Percentiles rank a stretch among this genome's conserved stretches.
Evolutionary conservation across 371 early-diverging fungal species (phyloP).

Genomic region (Globomyces sp.): DNA sequence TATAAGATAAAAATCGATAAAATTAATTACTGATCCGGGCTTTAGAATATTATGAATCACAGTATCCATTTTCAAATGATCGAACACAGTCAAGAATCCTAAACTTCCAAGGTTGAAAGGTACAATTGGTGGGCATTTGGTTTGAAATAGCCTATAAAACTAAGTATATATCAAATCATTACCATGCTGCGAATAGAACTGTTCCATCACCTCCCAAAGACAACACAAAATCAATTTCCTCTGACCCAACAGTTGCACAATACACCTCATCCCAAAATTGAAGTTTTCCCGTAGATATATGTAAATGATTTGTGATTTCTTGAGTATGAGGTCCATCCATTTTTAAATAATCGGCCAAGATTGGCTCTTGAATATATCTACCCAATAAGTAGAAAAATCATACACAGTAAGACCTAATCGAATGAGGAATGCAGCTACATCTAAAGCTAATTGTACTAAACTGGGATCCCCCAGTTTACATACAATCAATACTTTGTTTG

Average conservation of each 20-base stretch:
- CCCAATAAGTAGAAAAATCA: constrained; percentile 18
- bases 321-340: neutral
- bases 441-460: constrained; percentile 72
- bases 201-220: constrained; percentile 98
- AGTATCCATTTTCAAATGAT: constrained; percentile 61
- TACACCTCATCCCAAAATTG: constrained; percentile 77
- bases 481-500: constrained; percentile 77
- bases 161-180: too few species aligned
- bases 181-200: constrained; percentile 82
- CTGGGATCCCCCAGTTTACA: constrained; percentile 84
- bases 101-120: constrained; percentile 77
- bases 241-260: constrained; percentile 42
- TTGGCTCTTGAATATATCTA: neutral
- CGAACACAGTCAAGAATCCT: constrained; percentile 89
- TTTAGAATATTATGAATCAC: constrained; percentile 27
- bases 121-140: constrained; percentile 79
- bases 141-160: constrained; percentile 66
- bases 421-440: constrained; percentile 78
- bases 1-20: neutral
- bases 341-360: constrained; percentile 5
- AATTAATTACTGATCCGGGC: constrained; percentile 16
- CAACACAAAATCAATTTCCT: constrained; percentile 58
- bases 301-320: neutral
- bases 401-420: constrained; percentile 65
- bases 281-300: constrained; percentile 22